phyloP scores from a whole-genome alignment of 2,329 filamentous ascomycete genomes.

The Trichoderma arundinaceum region DNA sequence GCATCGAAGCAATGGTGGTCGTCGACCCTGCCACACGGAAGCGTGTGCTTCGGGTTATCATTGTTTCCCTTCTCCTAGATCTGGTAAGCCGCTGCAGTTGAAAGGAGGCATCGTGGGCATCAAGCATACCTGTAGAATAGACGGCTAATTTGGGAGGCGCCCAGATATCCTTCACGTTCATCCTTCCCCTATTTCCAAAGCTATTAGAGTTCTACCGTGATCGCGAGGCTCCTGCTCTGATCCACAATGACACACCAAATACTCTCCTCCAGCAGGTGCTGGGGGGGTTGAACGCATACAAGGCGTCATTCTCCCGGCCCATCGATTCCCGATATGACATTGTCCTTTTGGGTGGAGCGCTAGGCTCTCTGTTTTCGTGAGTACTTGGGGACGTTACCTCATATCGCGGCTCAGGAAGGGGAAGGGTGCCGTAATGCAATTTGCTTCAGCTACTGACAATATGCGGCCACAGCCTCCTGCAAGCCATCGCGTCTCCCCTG shows the following conservation, averaged over 20 bases:
- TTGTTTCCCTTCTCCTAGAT: constrained; percentile 87
- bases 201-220: constrained; percentile 96
- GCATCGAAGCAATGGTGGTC: constrained; percentile 42
- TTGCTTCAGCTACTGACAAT: constrained; percentile 6
- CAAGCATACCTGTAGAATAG: background rate
- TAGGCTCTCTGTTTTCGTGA: constrained; percentile 86
- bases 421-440: background rate
- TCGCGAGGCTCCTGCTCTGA: constrained; percentile 66
- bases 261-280: constrained; percentile 82
- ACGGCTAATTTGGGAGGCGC: constrained; percentile 26
- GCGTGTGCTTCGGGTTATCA: constrained; percentile 83
- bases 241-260: constrained; percentile 52
- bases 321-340: constrained; percentile 98
- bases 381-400: constrained; percentile 34
- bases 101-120: background rate
- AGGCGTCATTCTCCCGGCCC: constrained; percentile 86
- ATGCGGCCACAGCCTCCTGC: constrained; percentile 68
- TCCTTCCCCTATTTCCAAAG: constrained; percentile 92
- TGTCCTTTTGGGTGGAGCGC: constrained; percentile 87
- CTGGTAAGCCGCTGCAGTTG: constrained; percentile 61
- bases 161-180: constrained; percentile 97
- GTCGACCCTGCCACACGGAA: constrained; percentile 68
- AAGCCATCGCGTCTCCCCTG: constrained; percentile 88
- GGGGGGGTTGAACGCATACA: constrained; percentile 88
- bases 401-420: background rate